Evolutionary conservation across 2,329 filamentous ascomycete genomes (phyloP), one percentile per base, ranked within the genome.

Genomic region (Xylaria sp.): DNA sequence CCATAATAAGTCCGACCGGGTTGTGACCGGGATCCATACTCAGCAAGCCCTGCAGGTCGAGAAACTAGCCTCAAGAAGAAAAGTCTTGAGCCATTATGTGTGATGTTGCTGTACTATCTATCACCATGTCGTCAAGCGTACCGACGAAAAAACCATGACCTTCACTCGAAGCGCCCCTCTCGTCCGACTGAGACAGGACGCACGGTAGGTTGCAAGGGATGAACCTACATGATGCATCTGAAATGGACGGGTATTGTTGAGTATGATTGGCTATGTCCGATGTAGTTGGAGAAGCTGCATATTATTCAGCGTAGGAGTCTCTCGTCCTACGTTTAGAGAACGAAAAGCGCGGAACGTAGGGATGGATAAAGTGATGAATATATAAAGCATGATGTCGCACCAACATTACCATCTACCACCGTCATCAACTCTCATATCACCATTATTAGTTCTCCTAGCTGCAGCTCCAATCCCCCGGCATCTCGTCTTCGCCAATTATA

Each of bases 381-480:
- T 68, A 68, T 61, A 61, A 60, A 12, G n/a, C 50, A 42, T 65
- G 27, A 40, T 13, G 50, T 55, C 65, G 12, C 51, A 8, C 16
- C 3, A 18, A 25, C 23, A 42, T 21, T 25, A 13, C 32, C 60
- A 29, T 60, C 40, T 21, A 21, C 21, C 37, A 48, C 59, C 63
- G 6, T 40, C 58, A 60, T 54, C 21, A 42, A n/a, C 42, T 54
- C 55, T 59, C 40, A n/a, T 61, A 48, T 35, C 37, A 32, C 50
- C 10, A 51, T 9, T 25, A 18, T 5, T 23, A 23, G 32, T 9
- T 35, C n/a, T 13, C 23, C 29, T 21, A 35, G n/a, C 29, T 54
- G 29, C 18, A 35, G 51, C 13, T 54, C 29, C 13, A 8, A 23
- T 13, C 9, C 53, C 21, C 21, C 10, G 25, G 53, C 32, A 35